Percentiles rank a stretch among this genome's conserved stretches.
phyloP scores from a whole-genome alignment of 2,329 filamentous ascomycete genomes.

The Sporothrix luriei region DNA sequence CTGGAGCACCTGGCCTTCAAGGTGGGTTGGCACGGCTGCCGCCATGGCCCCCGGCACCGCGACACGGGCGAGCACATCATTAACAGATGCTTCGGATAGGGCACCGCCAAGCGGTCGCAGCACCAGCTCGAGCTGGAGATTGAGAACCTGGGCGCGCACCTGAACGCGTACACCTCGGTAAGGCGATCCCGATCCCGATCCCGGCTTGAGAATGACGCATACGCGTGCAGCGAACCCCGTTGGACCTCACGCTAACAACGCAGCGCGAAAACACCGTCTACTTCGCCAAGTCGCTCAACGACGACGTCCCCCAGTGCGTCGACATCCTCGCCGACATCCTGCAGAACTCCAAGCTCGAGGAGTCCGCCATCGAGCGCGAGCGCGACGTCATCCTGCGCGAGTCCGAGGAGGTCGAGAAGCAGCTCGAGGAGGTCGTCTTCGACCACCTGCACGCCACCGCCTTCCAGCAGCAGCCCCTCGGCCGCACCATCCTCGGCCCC shows the following conservation, averaged over 20 bases:
- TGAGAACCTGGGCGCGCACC: slow-evolving; percentile 99
- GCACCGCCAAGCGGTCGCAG: slow-evolving; percentile 90
- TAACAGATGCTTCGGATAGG: slow-evolving; percentile 53
- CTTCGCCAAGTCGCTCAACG: slow-evolving; percentile 99
- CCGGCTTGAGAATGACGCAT: too few species aligned
- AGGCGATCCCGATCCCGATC: too few species aligned
- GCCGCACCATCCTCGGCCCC: slow-evolving; percentile 95
- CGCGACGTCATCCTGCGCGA: slow-evolving; percentile 98
- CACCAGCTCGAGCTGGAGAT: slow-evolving; percentile 99
- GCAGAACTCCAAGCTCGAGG: slow-evolving; percentile 98
- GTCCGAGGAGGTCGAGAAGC: slow-evolving; percentile 99
- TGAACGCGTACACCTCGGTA: slow-evolving; percentile 99
- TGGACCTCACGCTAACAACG: slow-evolving; percentile 25
- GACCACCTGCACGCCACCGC: slow-evolving; percentile 98
- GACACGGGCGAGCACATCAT: neutral
- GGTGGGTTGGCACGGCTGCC: slow-evolving; percentile 55
- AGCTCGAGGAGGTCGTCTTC: slow-evolving; percentile 98
- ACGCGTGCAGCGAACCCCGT: too few species aligned
- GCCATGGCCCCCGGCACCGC: neutral
- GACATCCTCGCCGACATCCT: slow-evolving; percentile 99
- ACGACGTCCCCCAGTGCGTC: slow-evolving; percentile 92
- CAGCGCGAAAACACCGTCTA: slow-evolving; percentile 99
- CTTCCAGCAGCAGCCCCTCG: slow-evolving; percentile 93
- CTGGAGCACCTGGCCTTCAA: slow-evolving; percentile 99
- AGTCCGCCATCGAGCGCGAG: slow-evolving; percentile 90